Evolutionary conservation across 345 rosid genomes (phyloP), one percentile per base, ranked within the genome.

Genomic region (Sapria himalayana): DNA sequence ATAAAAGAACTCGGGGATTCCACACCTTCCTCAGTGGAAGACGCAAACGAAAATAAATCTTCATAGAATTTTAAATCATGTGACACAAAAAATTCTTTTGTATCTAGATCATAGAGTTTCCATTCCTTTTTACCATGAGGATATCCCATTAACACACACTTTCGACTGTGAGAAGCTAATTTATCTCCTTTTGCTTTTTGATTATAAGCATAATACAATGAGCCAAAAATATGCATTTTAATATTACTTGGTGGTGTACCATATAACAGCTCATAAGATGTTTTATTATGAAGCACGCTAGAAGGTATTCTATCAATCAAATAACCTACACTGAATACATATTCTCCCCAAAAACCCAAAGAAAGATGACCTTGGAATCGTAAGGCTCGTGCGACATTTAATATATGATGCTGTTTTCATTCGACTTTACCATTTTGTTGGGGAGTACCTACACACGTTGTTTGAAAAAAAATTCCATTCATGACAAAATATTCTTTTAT

Each of bases 361-460:
- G 55, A 46, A 0, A 49, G 5, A 4, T 19, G 25, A 2, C 35
- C 45, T 8, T 43, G 35, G 16, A 49, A 49, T 0, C 12, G 25
- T 0, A 56, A 17, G 4, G 41, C 45, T 35, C 27, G 0, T 1
- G 29, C 42, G 1, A 44, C 36, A 2, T 58, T 19, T 0, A 58
- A 25, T 4, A 58, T 15, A 18, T 58, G 36, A 0, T 15, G 7
- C 19, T 51, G 52, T 6, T 58, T 51, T 5, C 40, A 8, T n/a
- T 52, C 50, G 0, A 19, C 27, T 0, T 14, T 4, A 6, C 50
- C 33, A 35, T 51, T 58, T 29, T 58, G 33, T 29, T 47, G 42
- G 4, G 33, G 50, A 3, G 50, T 52, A 1, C 25, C 32, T 3
- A 5, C n/a, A 20, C 41, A 46, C 21, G 45, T 33, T 0, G 29